phyloP scores from a whole-genome alignment of 164 flowering plant species.

The Kingdonia uniflora region DNA sequence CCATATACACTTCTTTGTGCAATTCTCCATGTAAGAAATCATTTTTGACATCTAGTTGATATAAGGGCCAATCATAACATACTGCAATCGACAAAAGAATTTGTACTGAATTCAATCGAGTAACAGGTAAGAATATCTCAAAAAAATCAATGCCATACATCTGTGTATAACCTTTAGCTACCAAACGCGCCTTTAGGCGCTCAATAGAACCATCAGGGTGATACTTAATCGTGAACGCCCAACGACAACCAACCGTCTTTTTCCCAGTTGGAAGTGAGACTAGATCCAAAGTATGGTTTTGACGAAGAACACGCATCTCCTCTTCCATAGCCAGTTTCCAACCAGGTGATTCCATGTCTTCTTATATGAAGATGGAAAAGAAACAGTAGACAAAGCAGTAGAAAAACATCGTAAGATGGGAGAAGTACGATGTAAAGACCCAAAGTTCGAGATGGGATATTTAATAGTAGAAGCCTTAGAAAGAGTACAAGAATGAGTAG shows the following conservation, averaged over 20 bases:
- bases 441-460: conserved; percentile 1
- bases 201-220: conserved; percentile 2
- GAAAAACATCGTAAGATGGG: background rate
- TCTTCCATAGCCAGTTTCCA: too few species aligned
- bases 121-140: background rate
- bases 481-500: conserved; percentile 1
- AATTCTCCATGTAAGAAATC: background rate
- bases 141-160: background rate
- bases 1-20: background rate
- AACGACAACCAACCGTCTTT: background rate
- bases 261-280: background rate
- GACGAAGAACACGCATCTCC: background rate
- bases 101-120: too few species aligned
- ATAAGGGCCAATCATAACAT: background rate
- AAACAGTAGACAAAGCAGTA: background rate
- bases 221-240: background rate
- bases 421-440: background rate
- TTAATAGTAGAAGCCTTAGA: too few species aligned
- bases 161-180: background rate
- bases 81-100: too few species aligned
- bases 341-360: background rate
- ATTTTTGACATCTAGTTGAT: conserved; percentile 3
- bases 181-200: background rate
- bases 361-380: background rate
- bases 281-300: conserved; percentile 2